phyloP scores from a whole-genome alignment of 331 rosid genomes.

The Malus hybrid region DNA sequence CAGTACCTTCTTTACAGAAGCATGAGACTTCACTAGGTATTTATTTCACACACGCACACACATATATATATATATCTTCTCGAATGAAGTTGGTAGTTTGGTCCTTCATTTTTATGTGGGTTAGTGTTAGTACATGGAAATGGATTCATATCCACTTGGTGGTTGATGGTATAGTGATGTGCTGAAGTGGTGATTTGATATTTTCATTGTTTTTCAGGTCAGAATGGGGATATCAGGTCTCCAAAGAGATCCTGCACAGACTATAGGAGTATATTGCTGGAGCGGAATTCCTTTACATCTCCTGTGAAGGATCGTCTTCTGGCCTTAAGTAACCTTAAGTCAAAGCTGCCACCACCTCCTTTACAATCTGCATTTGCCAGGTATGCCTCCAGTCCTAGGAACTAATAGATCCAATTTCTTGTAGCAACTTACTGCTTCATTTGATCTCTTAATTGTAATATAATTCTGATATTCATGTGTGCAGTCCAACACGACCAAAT shows the following conservation, averaged over 20 bases:
- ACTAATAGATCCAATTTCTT: background rate
- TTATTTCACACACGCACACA: background rate
- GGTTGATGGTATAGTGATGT: background rate
- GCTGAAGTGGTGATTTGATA: background rate
- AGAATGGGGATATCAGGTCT: constrained; percentile 74
- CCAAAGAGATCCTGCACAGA: constrained; percentile 75
- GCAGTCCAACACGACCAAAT: constrained; percentile 91
- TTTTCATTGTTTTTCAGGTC: constrained; percentile 48
- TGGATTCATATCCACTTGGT: background rate
- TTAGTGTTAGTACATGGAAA: background rate
- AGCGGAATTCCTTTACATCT: constrained; percentile 75
- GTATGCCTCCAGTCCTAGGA: constrained; percentile 29
- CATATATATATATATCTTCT: background rate
- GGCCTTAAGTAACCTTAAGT: constrained; percentile 54
- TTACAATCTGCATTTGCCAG: constrained; percentile 97
- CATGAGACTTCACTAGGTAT: constrained; percentile 63
- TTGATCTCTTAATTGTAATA: background rate
- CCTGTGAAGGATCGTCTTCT: constrained; percentile 82
- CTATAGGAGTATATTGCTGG: constrained; percentile 53
- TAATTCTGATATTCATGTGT: constrained; percentile 12
- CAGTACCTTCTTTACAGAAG: constrained; percentile 57
- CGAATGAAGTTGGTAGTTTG: background rate
- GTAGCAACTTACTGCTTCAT: background rate
- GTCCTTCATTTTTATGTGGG: background rate
- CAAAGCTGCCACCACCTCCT: constrained; percentile 76